These are phyloP conservation scores for Amanita jacksonii DNA, from an alignment of 768 basidiomycete genomes.

Conservation along the genomic window DNA sequence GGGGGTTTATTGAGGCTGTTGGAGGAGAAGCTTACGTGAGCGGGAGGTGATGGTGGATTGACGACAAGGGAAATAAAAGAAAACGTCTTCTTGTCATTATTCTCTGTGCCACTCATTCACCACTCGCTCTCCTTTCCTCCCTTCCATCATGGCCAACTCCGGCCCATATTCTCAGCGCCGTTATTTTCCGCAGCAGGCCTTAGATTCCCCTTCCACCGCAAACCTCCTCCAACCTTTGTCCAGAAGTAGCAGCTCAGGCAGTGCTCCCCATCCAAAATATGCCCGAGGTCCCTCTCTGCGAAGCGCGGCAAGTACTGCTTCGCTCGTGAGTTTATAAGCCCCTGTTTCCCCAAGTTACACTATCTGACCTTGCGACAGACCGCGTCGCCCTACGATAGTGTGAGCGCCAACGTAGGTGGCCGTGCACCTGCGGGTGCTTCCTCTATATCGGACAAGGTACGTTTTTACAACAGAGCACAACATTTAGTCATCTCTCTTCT, in stretches of 20 bases:
- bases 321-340: constrained; percentile 31
- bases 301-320: constrained; percentile 27
- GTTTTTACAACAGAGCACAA: constrained; percentile 6
- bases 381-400: constrained; percentile 31
- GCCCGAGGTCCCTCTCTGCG: constrained; percentile 29
- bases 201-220: constrained; percentile 37
- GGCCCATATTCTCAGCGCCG: constrained; percentile 31
- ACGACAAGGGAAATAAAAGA: too few relatives aligned
- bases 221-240: constrained; percentile 33
- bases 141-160: constrained; percentile 21
- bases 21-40: constrained; percentile 22
- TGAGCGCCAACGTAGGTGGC: constrained; percentile 15
- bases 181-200: constrained; percentile 28
- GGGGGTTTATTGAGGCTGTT: constrained; percentile 25
- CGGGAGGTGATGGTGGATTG: constrained; percentile 11
- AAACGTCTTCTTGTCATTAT: constrained; percentile 11
- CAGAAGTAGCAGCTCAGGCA: constrained; percentile 14
- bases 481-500: constrained; percentile 5
- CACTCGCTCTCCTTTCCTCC: constrained; percentile 9
- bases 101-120: constrained; percentile 14
- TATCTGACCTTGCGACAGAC: constrained; percentile 18
- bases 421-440: constrained; percentile 18
- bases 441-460: constrained; percentile 54
- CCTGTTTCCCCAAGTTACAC: neutral
- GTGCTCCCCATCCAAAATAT: constrained; percentile 33